Percentiles rank a stretch among this genome's conserved stretches.
These are phyloP conservation scores for Cladophialophora yegresii DNA, from an alignment of 2,329 filamentous ascomycete genomes.

Conservation along the genomic window DNA sequence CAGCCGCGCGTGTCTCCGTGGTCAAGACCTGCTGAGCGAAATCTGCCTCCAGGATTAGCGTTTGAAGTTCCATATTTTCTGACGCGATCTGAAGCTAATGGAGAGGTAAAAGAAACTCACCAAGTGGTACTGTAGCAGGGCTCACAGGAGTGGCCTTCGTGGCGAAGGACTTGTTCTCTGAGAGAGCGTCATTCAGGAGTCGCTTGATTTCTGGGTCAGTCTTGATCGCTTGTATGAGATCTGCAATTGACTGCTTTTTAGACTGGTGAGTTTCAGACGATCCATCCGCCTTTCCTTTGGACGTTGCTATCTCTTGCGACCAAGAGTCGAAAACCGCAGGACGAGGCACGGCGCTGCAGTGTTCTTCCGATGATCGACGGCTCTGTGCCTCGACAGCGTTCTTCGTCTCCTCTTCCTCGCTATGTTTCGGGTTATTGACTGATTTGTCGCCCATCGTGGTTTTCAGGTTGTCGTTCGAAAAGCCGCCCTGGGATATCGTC, in stretches of 20 bases:
- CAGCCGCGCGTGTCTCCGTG: neutral
- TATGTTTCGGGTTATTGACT: neutral
- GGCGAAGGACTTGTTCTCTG: neutral
- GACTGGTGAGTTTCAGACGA: neutral
- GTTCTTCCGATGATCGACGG: neutral
- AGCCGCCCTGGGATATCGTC: neutral
- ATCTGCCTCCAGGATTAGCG: neutral
- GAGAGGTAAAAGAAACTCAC: neutral
- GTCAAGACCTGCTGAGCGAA: neutral
- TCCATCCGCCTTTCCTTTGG: neutral
- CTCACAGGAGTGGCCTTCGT: neutral
- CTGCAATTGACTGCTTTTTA: neutral
- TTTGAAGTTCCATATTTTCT: neutral
- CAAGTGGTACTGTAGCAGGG: neutral
- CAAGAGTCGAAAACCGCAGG: neutral
- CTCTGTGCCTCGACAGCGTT: neutral
- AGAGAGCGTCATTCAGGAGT: neutral
- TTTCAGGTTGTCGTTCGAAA: neutral
- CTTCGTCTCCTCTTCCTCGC: neutral
- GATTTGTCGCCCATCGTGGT: neutral
- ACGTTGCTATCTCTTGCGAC: neutral
- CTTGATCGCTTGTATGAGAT: constrained; percentile 4
- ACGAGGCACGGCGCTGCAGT: neutral
- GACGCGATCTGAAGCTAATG: neutral
- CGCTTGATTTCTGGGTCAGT: neutral